Evolutionary conservation across 2,329 filamentous ascomycete species (phyloP).

Genomic region (Calonectria hawksworthii): DNA sequence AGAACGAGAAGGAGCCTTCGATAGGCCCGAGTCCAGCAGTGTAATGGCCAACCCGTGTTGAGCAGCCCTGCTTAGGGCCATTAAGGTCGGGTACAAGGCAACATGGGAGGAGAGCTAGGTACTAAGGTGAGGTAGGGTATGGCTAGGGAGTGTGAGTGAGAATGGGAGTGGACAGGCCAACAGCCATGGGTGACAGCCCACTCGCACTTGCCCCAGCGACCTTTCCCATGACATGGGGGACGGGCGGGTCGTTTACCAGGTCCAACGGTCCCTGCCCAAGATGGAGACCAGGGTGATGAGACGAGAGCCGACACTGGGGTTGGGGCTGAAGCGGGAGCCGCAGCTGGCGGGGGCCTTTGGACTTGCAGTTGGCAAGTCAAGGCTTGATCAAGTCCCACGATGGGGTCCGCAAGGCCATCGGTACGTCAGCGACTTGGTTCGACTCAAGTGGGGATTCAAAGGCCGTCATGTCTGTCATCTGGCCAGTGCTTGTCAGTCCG

Average conservation of each 20-base stretch:
- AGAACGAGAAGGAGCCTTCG: conserved; percentile 47
- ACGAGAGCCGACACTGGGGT: conserved; percentile 45
- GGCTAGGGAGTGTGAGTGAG: conserved; percentile 32
- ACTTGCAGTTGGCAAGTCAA: conserved; percentile 35
- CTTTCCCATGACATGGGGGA: conserved; percentile 39
- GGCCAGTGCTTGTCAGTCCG: conserved; percentile 33
- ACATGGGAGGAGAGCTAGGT: conserved; percentile 18
- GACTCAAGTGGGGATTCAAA: conserved; percentile 38
- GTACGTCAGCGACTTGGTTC: conserved; percentile 41
- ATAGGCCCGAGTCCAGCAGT: conserved; percentile 44
- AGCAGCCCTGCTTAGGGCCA: conserved; percentile 42
- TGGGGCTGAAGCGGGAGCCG: conserved; percentile 42
- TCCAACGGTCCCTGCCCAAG: conserved; percentile 42
- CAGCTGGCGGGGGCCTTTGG: conserved; percentile 39
- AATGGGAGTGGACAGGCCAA: background rate
- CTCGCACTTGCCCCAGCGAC: conserved; percentile 40
- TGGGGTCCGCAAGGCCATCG: conserved; percentile 38
- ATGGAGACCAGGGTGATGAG: conserved; percentile 43
- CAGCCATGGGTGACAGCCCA: conserved; percentile 23
- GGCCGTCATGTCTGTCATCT: conserved; percentile 38
- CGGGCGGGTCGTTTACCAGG: conserved; percentile 39
- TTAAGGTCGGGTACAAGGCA: conserved; percentile 39
- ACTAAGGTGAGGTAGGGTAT: conserved; percentile 17
- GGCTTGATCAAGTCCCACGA: conserved; percentile 35
- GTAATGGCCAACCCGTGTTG: conserved; percentile 36